These are phyloP conservation scores for Pyrus bretschneideri DNA, from an alignment of 306 rosid species.

Conservation along the genomic window DNA sequence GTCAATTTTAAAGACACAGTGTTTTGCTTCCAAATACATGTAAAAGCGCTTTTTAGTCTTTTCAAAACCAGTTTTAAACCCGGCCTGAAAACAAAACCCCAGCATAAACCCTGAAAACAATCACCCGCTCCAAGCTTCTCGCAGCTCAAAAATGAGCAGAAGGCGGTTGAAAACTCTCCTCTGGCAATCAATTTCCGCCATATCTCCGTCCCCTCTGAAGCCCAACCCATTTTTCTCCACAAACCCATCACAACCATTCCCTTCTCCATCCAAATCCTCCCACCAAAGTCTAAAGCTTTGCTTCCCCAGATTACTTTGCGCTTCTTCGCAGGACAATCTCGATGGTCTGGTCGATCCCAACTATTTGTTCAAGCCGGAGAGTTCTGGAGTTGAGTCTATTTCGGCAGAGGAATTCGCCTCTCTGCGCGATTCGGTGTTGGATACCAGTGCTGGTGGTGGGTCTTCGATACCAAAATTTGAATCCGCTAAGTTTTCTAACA, in stretches of 20 bases:
- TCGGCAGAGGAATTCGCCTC: slow-evolving; percentile 42
- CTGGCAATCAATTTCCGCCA: too few species aligned
- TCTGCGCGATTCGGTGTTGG: slow-evolving; percentile 40
- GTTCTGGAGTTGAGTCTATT: slow-evolving; percentile 17
- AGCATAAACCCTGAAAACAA: too few species aligned
- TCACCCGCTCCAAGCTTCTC: background rate
- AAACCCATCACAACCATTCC: too few species aligned
- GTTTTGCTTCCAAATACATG: too few species aligned
- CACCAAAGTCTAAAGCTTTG: background rate
- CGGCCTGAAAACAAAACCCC: background rate
- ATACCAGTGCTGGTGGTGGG: slow-evolving; percentile 20
- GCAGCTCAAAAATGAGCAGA: background rate
- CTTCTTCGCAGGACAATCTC: slow-evolving; percentile 36
- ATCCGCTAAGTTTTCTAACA: slow-evolving; percentile 24
- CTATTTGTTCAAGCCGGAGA: slow-evolving; percentile 12
- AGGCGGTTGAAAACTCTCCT: too few species aligned
- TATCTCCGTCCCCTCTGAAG: too few species aligned
- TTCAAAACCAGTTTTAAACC: too few species aligned
- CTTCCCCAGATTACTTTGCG: slow-evolving; percentile 11
- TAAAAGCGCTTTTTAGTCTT: too few species aligned
- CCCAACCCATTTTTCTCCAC: too few species aligned
- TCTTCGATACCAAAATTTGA: slow-evolving; percentile 8
- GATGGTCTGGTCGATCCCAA: slow-evolving; percentile 42
- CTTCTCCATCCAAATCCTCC: too few species aligned
- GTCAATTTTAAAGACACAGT: too few species aligned